Base-by-base conservation (phyloP, 1,284 basidiomycete species). In the Vanrija sp. region DNA sequence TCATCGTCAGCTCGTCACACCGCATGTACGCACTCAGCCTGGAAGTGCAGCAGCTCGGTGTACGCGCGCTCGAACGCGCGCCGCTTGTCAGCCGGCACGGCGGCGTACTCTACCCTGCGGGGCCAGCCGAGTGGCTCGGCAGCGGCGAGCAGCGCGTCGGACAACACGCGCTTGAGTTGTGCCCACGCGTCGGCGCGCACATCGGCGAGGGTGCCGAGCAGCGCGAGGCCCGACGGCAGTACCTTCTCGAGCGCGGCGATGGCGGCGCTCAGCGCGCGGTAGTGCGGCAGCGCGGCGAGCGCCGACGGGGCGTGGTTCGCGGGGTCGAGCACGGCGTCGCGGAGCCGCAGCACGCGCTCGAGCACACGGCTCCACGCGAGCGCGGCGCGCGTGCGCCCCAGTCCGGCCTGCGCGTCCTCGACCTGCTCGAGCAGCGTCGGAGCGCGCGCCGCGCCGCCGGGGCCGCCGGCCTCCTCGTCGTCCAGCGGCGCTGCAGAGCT, bases 61-160 rank as follows among this genome's bases (percentile, higher is more conserved):
- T 91, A 94, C 0, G 87, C 83, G 9, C 74, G 74, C 71, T 92
- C 88, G 66, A 96, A 95, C 0, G 75, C 73, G 44, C 78, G 78
- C 49, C 86, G 79, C 48, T 85, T 78, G 21, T 82, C 79, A 12
- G 78, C 66, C 3, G 80, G 67, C 2, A 81, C 79, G 0, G 80
- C 63, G 8, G 77, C 66, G 64, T 88, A 90, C 63, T 89, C 82
- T 2, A 91, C 82, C 65, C 83, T 83, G 14, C 65, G 53, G 3
- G 93, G 93, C 92, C 92, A 96, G 25, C 84, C 82, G 34, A 96
- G 74, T 38, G 80, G 81, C 71, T 91, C 90, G 2, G 88, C 80
- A 3, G 83, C 82, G 42, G 77, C 71, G 16, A 86, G 75, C 9
- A 95, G 78, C 5, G 79, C 73, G 39, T 89, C 91, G 60, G 8